phyloP scores from a whole-genome alignment of 73 alveolate genomes.

The Paramecium pentaurelia region DNA sequence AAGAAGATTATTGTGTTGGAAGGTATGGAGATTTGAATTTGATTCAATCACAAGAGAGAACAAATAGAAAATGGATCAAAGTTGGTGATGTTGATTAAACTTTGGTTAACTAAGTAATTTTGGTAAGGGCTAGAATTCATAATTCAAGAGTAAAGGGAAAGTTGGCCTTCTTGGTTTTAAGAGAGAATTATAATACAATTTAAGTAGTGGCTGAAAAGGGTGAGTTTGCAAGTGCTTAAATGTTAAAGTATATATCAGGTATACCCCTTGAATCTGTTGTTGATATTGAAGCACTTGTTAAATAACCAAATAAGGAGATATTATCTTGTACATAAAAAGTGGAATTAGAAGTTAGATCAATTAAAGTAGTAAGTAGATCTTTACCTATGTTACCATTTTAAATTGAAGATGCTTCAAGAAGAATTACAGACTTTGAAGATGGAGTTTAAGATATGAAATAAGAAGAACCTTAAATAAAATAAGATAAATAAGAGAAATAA shows the following conservation, averaged over 20 bases:
- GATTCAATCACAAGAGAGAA: conserved; percentile 43
- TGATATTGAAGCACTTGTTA: conserved; percentile 83
- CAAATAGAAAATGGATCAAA: conserved; percentile 51
- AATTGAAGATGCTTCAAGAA: conserved; percentile 94
- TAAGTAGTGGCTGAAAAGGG: conserved; percentile 87
- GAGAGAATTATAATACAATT: conserved; percentile 87
- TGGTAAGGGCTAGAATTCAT: conserved; percentile 91
- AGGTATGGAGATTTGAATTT: conserved; percentile 47
- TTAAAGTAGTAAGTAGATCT: conserved; percentile 81
- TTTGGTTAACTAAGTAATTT: conserved; percentile 77
- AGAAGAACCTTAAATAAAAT: background rate
- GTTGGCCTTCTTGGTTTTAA: conserved; percentile 87
- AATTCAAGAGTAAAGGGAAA: conserved; percentile 91
- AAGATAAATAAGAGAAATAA: background rate
- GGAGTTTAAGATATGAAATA: background rate
- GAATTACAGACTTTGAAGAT: conserved; percentile 86
- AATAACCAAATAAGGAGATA: conserved; percentile 80
- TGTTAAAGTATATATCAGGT: conserved; percentile 83
- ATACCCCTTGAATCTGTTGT: conserved; percentile 89
- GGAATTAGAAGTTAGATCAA: conserved; percentile 78
- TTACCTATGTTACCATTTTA: conserved; percentile 93
- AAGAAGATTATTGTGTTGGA: conserved; percentile 19
- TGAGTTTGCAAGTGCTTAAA: conserved; percentile 75
- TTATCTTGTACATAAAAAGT: conserved; percentile 85
- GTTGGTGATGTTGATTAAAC: background rate